Evolutionary conservation across 352 stramenopile genomes (phyloP).

Genomic region (Globisporangium cystogenes): DNA sequence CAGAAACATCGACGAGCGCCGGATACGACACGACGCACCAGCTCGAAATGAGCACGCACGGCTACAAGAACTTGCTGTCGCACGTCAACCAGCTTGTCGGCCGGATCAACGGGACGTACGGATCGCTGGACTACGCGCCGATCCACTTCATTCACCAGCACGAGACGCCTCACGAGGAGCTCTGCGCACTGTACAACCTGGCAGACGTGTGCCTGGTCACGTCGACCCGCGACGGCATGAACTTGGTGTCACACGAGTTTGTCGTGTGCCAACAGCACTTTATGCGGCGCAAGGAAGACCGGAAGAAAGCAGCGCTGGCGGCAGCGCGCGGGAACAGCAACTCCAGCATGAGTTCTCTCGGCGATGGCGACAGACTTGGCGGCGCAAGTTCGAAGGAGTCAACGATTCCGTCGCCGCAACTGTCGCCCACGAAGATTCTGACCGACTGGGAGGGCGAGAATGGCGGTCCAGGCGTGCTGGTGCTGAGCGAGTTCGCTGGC

Average conservation of each 20-base stretch:
- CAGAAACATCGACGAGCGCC: constrained; percentile 8
- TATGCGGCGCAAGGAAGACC: constrained; percentile 71
- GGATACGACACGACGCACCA: constrained; percentile 41
- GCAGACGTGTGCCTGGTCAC: constrained; percentile 88
- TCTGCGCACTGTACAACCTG: constrained; percentile 86
- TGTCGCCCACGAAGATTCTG: constrained; percentile 47
- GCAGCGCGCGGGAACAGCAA: constrained; percentile 11
- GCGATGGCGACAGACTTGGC: not conserved
- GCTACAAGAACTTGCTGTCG: constrained; percentile 58
- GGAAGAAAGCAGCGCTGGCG: constrained; percentile 37
- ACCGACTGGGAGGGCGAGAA: constrained; percentile 78
- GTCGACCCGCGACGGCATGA: constrained; percentile 87
- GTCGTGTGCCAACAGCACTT: constrained; percentile 86
- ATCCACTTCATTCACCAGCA: constrained; percentile 90
- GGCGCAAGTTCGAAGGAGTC: constrained; percentile 12
- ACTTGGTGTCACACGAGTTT: constrained; percentile 88
- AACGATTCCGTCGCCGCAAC: constrained; percentile 16
- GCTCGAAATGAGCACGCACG: constrained; percentile 75
- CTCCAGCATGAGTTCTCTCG: not conserved
- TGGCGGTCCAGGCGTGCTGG: constrained; percentile 75
- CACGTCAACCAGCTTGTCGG: constrained; percentile 89
- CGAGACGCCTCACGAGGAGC: constrained; percentile 71
- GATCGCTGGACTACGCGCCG: constrained; percentile 83
- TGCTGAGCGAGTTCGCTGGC: constrained; percentile 88
- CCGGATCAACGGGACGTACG: constrained; percentile 86